These are phyloP conservation scores for Dryas integrifolia DNA, from an alignment of 331 rosid species.

Conservation along the genomic window DNA sequence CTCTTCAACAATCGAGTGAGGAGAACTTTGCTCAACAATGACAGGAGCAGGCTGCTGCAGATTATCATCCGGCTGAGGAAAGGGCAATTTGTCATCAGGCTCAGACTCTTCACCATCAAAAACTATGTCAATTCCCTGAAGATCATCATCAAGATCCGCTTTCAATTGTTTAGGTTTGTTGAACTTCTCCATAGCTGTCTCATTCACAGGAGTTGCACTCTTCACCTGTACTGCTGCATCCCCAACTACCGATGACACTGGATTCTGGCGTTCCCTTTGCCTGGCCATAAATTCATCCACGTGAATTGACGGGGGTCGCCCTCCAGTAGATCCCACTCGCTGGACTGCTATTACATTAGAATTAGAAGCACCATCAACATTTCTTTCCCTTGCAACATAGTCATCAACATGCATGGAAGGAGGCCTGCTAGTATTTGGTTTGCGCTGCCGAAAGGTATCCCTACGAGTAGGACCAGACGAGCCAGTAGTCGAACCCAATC, in stretches of 20 bases:
- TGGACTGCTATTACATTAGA: constrained; percentile 77
- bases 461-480: constrained; percentile 88
- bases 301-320: constrained; percentile 97
- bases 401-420: constrained; percentile 99
- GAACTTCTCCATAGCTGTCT: constrained; percentile 59
- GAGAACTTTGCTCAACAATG: constrained; percentile 75
- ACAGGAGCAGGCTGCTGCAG: constrained; percentile 76
- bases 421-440: constrained; percentile 98
- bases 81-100: constrained; percentile 81
- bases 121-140: constrained; percentile 92
- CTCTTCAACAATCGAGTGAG: constrained; percentile 95
- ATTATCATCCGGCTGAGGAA: constrained; percentile 85
- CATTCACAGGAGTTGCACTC: constrained; percentile 50
- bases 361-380: constrained; percentile 65
- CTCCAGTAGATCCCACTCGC: constrained; percentile 83
- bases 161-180: constrained; percentile 73
- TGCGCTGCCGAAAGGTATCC: constrained; percentile 94
- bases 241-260: constrained; percentile 63
- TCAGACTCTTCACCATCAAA: constrained; percentile 96
- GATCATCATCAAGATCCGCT: constrained; percentile 88
- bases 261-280: constrained; percentile 95
- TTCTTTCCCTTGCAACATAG: constrained; percentile 94
- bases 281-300: constrained; percentile 99
- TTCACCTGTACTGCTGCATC: constrained; percentile 58
- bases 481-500: constrained; percentile 47